Base-by-base conservation (phyloP, 2,329 filamentous ascomycete genomes). In the Pseudofabraea citricarpa region DNA sequence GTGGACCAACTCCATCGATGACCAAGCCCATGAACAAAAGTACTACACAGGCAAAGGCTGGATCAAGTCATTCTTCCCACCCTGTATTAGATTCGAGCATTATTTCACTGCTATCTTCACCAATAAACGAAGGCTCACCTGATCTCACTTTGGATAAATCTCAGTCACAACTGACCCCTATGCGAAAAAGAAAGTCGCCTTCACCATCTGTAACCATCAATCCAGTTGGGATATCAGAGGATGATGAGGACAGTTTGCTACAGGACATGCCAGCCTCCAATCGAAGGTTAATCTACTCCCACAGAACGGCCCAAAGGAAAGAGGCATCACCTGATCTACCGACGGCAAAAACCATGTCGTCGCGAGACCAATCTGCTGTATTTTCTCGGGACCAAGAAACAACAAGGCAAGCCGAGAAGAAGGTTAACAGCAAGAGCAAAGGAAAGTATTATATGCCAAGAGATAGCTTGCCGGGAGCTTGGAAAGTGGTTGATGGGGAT, bases 391-490 rank as follows among this genome's bases (percentile, higher is more conserved):
- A 24, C 15, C 19, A 39, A 16, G 31, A 39, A 12, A 36, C 15
- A 5, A 37, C 13, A 29, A 18, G 20, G 18, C 21, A 38, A 36
- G 31, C 15, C 6, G 31, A 36, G 12, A 4, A 46, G 36, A 6
- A 36, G 24, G 20, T n/a, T n/a, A n/a, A n/a, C n/a, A 27, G 27
- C 27, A 52, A 45, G 21, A 41, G 48, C 7, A 56, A 56, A 35
- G n/a, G n/a, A n/a, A 50, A 56, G 35, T 58, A 49, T 32, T 55
- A 61, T 6, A 47, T 59, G 23, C 45, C 57, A 4, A 50, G 64
- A n/a, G 58, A 64, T 10, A 63, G 59, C 47, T 48, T 65, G 20
- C 59, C 58, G 5, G 64, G 64, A 3, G 54, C 56, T 2, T 66
- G 61, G 59, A 61, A 57, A 44, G 53, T 57, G 43, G 37, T 56